phyloP scores from a whole-genome alignment of 1,284 basidiomycete genomes.

The Leccinum subspadiceum region DNA sequence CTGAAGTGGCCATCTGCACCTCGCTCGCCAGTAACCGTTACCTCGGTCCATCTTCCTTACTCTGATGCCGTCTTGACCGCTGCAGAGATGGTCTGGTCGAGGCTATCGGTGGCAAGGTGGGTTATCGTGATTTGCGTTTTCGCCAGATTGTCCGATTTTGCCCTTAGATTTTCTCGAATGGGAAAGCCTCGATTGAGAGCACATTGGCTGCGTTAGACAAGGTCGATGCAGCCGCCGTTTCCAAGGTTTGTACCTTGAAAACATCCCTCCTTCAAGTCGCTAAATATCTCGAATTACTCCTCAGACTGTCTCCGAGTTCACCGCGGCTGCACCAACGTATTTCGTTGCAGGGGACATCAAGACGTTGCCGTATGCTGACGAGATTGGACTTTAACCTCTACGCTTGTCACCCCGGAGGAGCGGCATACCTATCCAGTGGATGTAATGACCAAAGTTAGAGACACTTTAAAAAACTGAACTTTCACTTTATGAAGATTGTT shows the following conservation, averaged over 20 bases:
- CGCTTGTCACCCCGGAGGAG: background rate
- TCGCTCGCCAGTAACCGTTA: constrained; percentile 56
- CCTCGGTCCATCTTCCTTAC: constrained; percentile 79
- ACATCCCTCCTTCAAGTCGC: background rate
- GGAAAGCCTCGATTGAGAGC: constrained; percentile 48
- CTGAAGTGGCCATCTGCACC: constrained; percentile 79
- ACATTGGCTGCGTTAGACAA: constrained; percentile 61
- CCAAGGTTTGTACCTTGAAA: constrained; percentile 49
- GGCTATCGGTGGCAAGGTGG: constrained; percentile 57
- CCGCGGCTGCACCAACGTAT: constrained; percentile 78
- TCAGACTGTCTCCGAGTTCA: constrained; percentile 53
- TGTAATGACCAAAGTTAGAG: constrained; percentile 21
- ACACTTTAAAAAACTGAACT: constrained; percentile 1
- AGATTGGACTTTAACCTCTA: constrained; percentile 68
- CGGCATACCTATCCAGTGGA: constrained; percentile 16
- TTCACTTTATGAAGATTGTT: background rate
- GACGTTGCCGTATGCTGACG: constrained; percentile 80
- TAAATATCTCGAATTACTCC: background rate
- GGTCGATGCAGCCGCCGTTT: constrained; percentile 56
- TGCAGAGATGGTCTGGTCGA: constrained; percentile 75
- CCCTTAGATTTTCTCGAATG: too few relatives aligned
- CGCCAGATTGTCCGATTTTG: too few relatives aligned
- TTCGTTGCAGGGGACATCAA: constrained; percentile 81
- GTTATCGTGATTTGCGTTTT: too few relatives aligned
- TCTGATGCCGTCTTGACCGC: constrained; percentile 86